Base-by-base conservation (phyloP, 345 rosid genomes). In the Euphorbia pulcherrima region DNA sequence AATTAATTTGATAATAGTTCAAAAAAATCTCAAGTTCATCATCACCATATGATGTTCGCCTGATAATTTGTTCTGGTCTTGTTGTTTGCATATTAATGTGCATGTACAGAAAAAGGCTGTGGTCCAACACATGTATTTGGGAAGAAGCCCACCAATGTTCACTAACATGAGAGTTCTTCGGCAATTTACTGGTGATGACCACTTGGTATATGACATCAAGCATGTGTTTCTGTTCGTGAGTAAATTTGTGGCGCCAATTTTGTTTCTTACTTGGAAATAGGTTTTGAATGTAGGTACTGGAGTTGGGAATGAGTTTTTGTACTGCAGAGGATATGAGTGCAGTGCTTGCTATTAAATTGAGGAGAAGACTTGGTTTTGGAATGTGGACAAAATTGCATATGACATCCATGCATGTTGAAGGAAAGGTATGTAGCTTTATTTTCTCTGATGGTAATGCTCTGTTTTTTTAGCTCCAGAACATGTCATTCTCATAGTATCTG, bases 311-410 rank as follows among this genome's bases (percentile, higher is more conserved):
- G 88, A 91, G 85, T 78, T 88, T 94, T 73, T 86, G 87, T 44
- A 82, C 96, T 26, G 97, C 96, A 28, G 97, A 94, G 64, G 97
- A 94, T 79, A 94, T 94, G 96, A 86, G 89, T 73, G 92, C 97
- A 21, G 80, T 91, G 79, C 90, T 94, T 56, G 89, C 96, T n/a
- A 90, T 94, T 68, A 80, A 88, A 68, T 75, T 94, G 48, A 86
- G 93, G 78, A 94, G 79, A 71, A 84, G 92, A 76, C 81, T 94
- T 17, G 99, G 99, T 68, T 89, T 93, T 76, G 97, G 99, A 72
- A 83, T 94, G 82, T 86, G 90, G 96, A 75, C 97, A 8, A 91
- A 84, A 85, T 78, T 94, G 85, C 95, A 94, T 77, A 70, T 94
- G 71, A 94, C 97, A 29, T 85, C 93, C 79, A 89, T 94, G 93